Base-by-base conservation (phyloP, 768 basidiomycete genomes). In the Phylloporus sp. region DNA sequence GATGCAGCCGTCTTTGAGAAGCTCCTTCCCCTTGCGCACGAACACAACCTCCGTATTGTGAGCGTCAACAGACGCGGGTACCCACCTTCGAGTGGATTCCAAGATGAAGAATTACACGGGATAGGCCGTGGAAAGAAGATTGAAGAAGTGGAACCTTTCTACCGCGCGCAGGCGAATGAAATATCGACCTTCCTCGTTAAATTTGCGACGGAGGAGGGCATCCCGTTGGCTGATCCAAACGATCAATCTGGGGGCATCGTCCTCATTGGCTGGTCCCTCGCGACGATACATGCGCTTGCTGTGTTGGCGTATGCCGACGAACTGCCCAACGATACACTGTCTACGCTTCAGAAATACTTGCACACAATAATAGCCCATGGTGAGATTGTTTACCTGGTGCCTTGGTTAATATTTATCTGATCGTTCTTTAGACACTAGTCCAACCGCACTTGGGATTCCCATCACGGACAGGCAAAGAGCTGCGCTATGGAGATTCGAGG, bases 31-130 rank as follows among this genome's bases (percentile, higher is more conserved):
- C 47, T 59, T 22, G 65, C 64, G 1, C 55, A 36, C 35, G 23
- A 24, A 2, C 63, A 63, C 50, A 38, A 59, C 28, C 54, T 59
- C 9, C 63, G 64, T 22, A 57, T 65, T 24, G 48, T 67, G 43
- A 54, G 57, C 15, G 16, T 65, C 16, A 55, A 67, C 32, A 54
- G 64, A 43, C 66, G 66, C 9, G 66, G 63, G 2, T 68, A 65
- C 15, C 3, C 47, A 3, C 66, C 66, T 15, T 65, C 63, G 12
- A 65, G 65, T 26, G 34, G 49, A 18, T 67, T 65, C 24, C 27
- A 36, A 20, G 51, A 62, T 2, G 40, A 50, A 1, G 61, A 62
- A 12, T 2, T 62, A 9, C 4, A 28, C 0, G 22, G 44, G 16
- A 32, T 63, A 40, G 61, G 61, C 3, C 16, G 3, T 5, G 44